phyloP scores from a whole-genome alignment of 139 green algal genomes.

The Closterium sp. region DNA sequence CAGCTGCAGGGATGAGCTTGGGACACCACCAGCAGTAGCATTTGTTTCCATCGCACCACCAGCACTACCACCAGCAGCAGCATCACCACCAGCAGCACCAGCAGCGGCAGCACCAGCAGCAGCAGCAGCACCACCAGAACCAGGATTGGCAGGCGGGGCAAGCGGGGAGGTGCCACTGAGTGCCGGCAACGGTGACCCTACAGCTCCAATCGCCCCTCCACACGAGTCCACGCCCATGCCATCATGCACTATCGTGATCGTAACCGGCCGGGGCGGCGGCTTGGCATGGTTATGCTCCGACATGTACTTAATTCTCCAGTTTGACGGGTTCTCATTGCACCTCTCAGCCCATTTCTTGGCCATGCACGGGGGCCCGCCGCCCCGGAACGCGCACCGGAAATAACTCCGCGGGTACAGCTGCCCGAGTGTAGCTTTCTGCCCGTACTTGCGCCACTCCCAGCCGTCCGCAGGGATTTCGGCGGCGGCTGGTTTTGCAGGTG shows the following conservation, averaged over 20 bases:
- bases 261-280: background rate
- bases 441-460: conserved; percentile 27
- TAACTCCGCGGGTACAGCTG: conserved; percentile 4
- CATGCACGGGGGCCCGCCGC: background rate
- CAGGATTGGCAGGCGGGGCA: too few relatives aligned
- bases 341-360: background rate
- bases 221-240: background rate
- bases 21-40: too few relatives aligned
- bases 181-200: background rate
- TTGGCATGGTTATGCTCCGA: background rate
- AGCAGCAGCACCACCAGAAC: background rate
- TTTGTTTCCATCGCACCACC: too few relatives aligned
- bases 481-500: background rate
- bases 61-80: too few relatives aligned
- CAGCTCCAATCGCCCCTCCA: background rate
- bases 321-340: background rate
- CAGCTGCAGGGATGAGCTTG: background rate
- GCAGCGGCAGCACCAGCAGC: too few relatives aligned
- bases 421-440: conserved; percentile 24
- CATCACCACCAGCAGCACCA: too few relatives aligned
- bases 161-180: background rate
- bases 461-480: background rate
- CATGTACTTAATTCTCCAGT: background rate
- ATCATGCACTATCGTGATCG: background rate
- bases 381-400: background rate